Conservation (phyloP, 2,329 filamentous ascomycete genomes). For the Boeremia lycopersici region DNA sequence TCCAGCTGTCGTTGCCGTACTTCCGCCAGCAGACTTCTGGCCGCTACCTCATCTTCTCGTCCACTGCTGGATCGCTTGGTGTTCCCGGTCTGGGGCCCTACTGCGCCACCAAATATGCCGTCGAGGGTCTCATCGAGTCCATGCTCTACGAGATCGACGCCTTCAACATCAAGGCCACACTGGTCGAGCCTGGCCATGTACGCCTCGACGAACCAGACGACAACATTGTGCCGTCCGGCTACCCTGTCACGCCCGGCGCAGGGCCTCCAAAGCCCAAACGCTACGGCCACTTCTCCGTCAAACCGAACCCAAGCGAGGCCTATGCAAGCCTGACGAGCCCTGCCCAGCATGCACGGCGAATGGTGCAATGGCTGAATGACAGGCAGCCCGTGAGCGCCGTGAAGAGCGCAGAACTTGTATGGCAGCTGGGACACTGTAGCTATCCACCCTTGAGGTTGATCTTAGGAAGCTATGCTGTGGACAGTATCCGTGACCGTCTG, state of each 20-base stretch:
- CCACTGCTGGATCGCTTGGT: conserved; percentile 87
- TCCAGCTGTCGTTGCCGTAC: conserved; percentile 85
- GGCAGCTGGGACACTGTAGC: conserved; percentile 92
- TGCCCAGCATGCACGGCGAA: conserved; percentile 84
- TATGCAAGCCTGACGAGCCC: conserved; percentile 81
- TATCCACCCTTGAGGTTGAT: conserved; percentile 86
- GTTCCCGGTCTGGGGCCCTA: conserved; percentile 93
- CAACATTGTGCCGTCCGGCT: conserved; percentile 35
- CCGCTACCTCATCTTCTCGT: conserved; percentile 93
- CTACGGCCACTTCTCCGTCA: conserved; percentile 92
- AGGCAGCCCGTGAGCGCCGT: conserved; percentile 90
- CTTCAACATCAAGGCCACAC: conserved; percentile 91
- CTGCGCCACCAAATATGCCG: conserved; percentile 96
- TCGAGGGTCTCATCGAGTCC: conserved; percentile 92
- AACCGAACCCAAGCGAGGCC: conserved; percentile 74
- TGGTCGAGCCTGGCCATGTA: conserved; percentile 90
- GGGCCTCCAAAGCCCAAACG: conserved; percentile 64
- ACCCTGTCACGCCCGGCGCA: conserved; percentile 35
- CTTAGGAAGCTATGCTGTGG: conserved; percentile 92
- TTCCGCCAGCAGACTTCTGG: conserved; percentile 77
- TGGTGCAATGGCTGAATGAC: conserved; percentile 94
- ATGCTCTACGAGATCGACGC: conserved; percentile 94
- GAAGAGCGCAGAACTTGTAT: conserved; percentile 90
- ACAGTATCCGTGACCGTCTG: conserved; percentile 89
- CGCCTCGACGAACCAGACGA: conserved; percentile 79